Evolutionary conservation across 2,329 filamentous ascomycete genomes (phyloP).

Genomic region (Diaporthe nobilis): DNA sequence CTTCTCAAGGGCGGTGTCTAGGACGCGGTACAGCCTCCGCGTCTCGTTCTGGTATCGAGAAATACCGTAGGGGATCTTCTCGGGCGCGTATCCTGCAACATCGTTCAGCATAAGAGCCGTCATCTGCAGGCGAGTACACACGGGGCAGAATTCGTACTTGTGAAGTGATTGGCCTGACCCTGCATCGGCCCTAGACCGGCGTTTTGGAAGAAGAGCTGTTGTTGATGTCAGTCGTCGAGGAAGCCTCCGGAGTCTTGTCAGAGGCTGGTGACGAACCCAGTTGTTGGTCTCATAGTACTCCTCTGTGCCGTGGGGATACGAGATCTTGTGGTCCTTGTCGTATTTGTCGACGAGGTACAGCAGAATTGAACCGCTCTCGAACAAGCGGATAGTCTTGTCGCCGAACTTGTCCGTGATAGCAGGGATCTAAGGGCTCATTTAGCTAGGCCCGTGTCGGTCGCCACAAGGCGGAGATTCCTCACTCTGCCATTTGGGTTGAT

Average conservation of each 20-base stretch:
- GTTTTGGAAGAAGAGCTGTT: slow-evolving; percentile 80
- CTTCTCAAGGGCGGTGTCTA: slow-evolving; percentile 78
- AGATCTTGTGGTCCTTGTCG: slow-evolving; percentile 83
- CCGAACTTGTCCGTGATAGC: slow-evolving; percentile 83
- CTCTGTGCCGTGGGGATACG: slow-evolving; percentile 77
- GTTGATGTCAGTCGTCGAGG: slow-evolving; percentile 3
- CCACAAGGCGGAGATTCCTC: too few relatives aligned
- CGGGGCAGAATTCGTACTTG: slow-evolving; percentile 59
- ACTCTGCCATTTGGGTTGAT: slow-evolving; percentile 77
- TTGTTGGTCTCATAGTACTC: slow-evolving; percentile 84
- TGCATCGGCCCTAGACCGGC: slow-evolving; percentile 89
- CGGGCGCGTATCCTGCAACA: slow-evolving; percentile 77
- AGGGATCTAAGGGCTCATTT: slow-evolving; percentile 67
- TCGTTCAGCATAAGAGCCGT: slow-evolving; percentile 10
- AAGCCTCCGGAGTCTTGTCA: too few relatives aligned
- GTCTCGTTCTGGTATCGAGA: slow-evolving; percentile 88
- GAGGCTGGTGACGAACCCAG: slow-evolving; percentile 66
- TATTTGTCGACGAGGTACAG: slow-evolving; percentile 85
- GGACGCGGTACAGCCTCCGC: slow-evolving; percentile 82
- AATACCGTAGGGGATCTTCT: slow-evolving; percentile 86
- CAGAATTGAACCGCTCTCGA: slow-evolving; percentile 85
- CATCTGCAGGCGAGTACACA: not conserved
- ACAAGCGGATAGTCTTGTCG: slow-evolving; percentile 80
- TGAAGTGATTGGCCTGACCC: slow-evolving; percentile 85
- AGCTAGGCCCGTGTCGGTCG: too few relatives aligned